Base-by-base conservation (phyloP, 768 basidiomycete species). In the Collybiopsis luxurians region DNA sequence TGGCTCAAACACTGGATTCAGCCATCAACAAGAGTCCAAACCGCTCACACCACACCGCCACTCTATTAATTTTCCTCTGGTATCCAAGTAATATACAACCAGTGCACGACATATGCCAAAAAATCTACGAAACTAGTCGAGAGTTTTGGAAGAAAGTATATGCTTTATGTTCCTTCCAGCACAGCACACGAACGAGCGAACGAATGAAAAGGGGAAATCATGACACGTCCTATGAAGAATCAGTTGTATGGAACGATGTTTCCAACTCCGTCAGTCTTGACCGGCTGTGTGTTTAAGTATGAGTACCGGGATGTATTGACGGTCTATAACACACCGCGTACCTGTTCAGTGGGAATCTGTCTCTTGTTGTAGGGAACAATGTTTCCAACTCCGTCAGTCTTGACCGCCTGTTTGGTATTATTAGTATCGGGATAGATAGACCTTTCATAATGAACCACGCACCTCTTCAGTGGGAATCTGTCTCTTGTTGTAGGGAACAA, bases 361-460 rank as follows among this genome's bases (percentile, higher is more conserved):
- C 39, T 19, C 19, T 30, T 27, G 15, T 36, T 57, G 64, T 73
- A 72, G n/a, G 57, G 64, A 31, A 57, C 64, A 57, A 72, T 66
- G 7, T 59, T 56, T 24, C 74, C 73, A 19, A 66, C 52, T 2
- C 63, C 64, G 1, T 73, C 65, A 34, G 64, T 65, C 23, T 63
- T 60, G 6, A 71, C 59, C 9, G 59, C 45, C 56, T 70, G 50
- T 34, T 15, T 5, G 6, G 9, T 38, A n/a, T n/a, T n/a, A 34
- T 34, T 34, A 34, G 31, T 5, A 34, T 13, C 31, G 13, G 24
- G n/a, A n/a, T 5, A 17, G n/a, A 24, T 5, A 9, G 43, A 24
- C 17, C 9, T 7, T 44, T 6, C 5, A 19, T n/a, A 9, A 24
- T 6, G 24, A 44, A n/a, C 6, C 5, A 5, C n/a, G n/a, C 17